Evolutionary conservation across 345 rosid genomes (phyloP).

Genomic region (Eucalyptus curtisii): DNA sequence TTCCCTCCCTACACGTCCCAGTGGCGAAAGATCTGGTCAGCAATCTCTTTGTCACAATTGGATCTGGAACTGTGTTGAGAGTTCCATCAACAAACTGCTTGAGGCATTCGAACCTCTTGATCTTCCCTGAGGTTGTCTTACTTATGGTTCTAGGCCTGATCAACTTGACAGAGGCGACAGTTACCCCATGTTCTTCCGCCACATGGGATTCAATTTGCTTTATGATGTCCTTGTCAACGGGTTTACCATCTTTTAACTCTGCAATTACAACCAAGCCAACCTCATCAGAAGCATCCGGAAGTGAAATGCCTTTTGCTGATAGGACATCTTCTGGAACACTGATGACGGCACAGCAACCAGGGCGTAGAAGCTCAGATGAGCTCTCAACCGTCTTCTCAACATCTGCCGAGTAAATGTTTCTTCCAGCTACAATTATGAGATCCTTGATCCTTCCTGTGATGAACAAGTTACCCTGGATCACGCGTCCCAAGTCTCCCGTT

Average conservation of each 20-base stretch:
- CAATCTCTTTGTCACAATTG: conserved; percentile 16
- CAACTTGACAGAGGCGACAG: conserved; percentile 36
- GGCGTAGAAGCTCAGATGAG: conserved; percentile 40
- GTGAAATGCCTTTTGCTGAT: conserved; percentile 39
- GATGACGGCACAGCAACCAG: conserved; percentile 65
- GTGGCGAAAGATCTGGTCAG: conserved; percentile 32
- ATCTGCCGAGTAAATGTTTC: conserved; percentile 61
- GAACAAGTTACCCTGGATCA: conserved; percentile 40
- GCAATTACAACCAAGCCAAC: conserved; percentile 65
- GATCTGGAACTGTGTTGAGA: conserved; percentile 23
- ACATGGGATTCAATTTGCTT: conserved; percentile 29
- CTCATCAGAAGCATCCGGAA: conserved; percentile 44
- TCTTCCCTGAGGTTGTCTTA: conserved; percentile 63
- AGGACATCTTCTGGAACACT: conserved; percentile 59
- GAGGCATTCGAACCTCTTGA: conserved; percentile 67
- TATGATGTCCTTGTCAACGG: conserved; percentile 20
- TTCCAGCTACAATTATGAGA: conserved; percentile 59
- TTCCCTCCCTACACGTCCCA: conserved; percentile 33
- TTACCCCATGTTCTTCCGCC: conserved; percentile 52
- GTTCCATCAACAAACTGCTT: conserved; percentile 44
- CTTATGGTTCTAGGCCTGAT: conserved; percentile 52
- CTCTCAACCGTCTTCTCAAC: conserved; percentile 62
- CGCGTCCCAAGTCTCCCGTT: conserved; percentile 57
- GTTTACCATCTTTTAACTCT: conserved; percentile 44
- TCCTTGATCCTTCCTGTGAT: conserved; percentile 74